These are phyloP conservation scores for Aegilops speltoides DNA, from an alignment of 176 grass and related monocot species.

Conservation along the genomic window DNA sequence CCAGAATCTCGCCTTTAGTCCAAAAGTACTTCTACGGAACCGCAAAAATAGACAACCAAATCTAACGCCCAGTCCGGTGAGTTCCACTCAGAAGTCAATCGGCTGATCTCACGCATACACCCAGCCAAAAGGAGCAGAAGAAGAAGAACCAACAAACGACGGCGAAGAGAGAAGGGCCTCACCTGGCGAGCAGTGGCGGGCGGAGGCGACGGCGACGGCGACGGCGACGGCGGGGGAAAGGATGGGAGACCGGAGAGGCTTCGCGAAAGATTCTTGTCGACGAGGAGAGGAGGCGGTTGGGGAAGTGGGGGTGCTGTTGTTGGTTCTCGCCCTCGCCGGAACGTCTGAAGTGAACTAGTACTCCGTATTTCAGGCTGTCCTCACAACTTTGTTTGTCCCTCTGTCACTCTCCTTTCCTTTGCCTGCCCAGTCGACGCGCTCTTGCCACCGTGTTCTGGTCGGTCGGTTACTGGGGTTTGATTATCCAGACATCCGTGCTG, in stretches of 20 bases:
- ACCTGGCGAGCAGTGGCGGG: conserved; percentile 1
- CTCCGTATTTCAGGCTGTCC: not conserved
- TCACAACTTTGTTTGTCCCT: not conserved
- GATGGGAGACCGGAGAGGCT: not conserved
- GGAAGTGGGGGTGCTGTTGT: not conserved
- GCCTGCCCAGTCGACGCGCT: not conserved
- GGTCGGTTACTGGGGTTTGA: not conserved
- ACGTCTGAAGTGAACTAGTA: not conserved
- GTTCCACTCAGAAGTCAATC: not conserved
- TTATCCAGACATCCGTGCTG: not conserved
- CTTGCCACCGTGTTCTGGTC: not conserved
- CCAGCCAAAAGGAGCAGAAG: not conserved
- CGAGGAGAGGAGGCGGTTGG: not conserved
- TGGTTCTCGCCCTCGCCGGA: conserved; percentile 16
- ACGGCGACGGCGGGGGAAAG: not conserved
- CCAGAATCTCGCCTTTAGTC: not conserved
- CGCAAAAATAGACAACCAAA: not conserved
- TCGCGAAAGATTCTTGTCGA: conserved; percentile 31
- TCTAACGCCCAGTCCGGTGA: not conserved
- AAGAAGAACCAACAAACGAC: not conserved
- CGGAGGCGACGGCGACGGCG: not conserved
- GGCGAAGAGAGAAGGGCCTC: not conserved
- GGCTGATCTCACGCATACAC: not conserved
- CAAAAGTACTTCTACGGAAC: not conserved
- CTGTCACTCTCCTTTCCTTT: not conserved